Conservation (phyloP, 2,329 filamentous ascomycete genomes). For the Pestalotiopsis sp. region DNA sequence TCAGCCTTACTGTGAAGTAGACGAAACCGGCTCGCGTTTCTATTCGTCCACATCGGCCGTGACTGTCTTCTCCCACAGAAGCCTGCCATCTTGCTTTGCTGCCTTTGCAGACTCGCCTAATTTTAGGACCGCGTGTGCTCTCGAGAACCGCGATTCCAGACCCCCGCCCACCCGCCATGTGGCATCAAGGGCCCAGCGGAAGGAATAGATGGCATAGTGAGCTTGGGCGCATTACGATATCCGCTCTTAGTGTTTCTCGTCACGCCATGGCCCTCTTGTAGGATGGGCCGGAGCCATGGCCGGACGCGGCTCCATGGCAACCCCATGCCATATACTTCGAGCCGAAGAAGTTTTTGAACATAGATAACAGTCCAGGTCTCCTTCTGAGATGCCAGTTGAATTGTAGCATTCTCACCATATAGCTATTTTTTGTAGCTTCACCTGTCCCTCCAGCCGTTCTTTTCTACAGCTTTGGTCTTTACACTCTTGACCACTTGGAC, state of each 20-base stretch:
- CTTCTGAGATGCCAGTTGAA: background rate
- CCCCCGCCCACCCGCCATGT: background rate
- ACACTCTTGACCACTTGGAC: background rate
- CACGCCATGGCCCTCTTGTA: background rate
- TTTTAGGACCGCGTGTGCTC: background rate
- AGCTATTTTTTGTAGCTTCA: background rate
- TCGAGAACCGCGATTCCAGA: background rate
- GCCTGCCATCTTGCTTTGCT: background rate
- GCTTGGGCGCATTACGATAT: background rate
- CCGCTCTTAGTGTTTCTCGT: conserved; percentile 5
- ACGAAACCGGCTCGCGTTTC: background rate
- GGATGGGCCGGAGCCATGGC: background rate
- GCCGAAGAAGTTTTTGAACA: background rate
- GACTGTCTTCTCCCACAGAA: background rate
- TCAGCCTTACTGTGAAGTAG: conserved; percentile 6
- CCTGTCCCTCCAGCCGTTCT: background rate
- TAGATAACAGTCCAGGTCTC: conserved; percentile 4
- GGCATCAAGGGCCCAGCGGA: background rate
- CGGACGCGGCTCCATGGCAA: background rate
- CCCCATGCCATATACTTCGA: background rate
- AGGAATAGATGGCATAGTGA: conserved; percentile 3
- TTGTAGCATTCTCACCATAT: background rate
- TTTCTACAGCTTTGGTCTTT: background rate
- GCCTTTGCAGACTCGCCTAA: background rate
- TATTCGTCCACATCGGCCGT: background rate